These are phyloP conservation scores for Exophiala xenobiotica DNA, from an alignment of 2,329 filamentous ascomycete genomes.

Conservation along the genomic window DNA sequence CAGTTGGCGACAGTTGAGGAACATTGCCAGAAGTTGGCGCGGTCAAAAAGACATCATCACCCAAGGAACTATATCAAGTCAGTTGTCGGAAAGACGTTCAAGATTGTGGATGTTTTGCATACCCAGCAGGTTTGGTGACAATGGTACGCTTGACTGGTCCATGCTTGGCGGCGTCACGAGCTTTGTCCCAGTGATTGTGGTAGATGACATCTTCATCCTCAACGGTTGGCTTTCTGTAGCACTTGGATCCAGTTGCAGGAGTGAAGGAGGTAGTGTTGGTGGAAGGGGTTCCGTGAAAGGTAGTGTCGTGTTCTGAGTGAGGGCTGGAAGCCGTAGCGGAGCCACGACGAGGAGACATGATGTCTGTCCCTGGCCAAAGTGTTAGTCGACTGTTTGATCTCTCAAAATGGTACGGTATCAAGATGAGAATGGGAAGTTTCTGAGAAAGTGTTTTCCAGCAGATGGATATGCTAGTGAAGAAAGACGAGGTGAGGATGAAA, in stretches of 20 bases:
- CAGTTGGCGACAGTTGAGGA: slow-evolving; percentile 27
- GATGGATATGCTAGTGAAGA: slow-evolving; percentile 4
- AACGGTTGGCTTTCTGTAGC: slow-evolving; percentile 7
- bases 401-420: too few species aligned
- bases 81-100: slow-evolving; percentile 6
- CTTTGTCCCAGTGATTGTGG: not conserved
- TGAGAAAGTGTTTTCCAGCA: not conserved
- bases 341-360: slow-evolving; percentile 17
- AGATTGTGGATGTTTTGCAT: not conserved
- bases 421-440: too few species aligned
- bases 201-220: not conserved
- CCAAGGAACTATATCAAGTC: slow-evolving; percentile 20
- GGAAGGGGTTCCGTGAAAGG: slow-evolving; percentile 59
- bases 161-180: not conserved
- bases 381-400: too few species aligned
- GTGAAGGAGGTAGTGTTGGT: slow-evolving; percentile 65
- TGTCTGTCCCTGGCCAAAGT: not conserved
- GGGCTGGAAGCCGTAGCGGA: slow-evolving; percentile 21
- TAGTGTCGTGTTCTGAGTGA: slow-evolving; percentile 17
- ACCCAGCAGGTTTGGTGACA: slow-evolving; percentile 6
- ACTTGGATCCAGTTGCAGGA: slow-evolving; percentile 54
- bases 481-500: too few species aligned
- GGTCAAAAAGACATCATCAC: slow-evolving; percentile 36
- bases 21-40: slow-evolving; percentile 36
- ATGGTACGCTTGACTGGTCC: not conserved